Percentiles rank a stretch among this genome's conserved stretches.
Evolutionary conservation across 164 flowering plant species (phyloP).

Genomic region (Echeveria elegans): DNA sequence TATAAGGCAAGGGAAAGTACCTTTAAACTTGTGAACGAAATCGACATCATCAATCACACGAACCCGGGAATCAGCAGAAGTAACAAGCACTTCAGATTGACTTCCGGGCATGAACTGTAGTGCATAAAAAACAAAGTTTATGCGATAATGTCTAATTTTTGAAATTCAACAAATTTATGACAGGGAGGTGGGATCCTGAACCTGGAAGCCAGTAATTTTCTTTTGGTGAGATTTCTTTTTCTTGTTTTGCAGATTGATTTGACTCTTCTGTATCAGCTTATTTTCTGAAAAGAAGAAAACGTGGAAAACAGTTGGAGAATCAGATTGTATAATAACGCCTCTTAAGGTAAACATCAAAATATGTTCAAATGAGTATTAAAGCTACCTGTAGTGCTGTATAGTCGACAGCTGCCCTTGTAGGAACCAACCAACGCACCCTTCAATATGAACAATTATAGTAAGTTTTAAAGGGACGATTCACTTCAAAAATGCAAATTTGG

Average conservation of each 20-base stretch:
- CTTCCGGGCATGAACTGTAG: constrained; percentile 89
- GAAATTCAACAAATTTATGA: neutral
- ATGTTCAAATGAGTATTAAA: neutral
- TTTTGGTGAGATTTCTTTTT: constrained; percentile 83
- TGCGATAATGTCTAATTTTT: neutral
- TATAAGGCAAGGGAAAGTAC: constrained; percentile 14
- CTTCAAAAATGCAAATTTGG: neutral
- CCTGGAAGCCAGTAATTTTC: constrained; percentile 99
- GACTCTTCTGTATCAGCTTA: constrained; percentile 62
- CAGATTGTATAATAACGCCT: neutral
- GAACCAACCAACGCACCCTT: constrained; percentile 98
- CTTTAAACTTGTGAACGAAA: constrained; percentile 89
- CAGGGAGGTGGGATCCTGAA: constrained; percentile 14
- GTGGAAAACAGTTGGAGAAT: constrained; percentile 1
- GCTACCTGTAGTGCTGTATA: constrained; percentile 76
- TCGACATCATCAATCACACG: constrained; percentile 81
- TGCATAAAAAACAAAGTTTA: no score
- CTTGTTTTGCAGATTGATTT: constrained; percentile 73
- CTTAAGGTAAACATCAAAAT: neutral
- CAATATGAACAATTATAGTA: constrained; percentile 15
- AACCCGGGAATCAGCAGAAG: constrained; percentile 92
- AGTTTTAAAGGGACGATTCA: neutral
- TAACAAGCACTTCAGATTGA: constrained; percentile 81
- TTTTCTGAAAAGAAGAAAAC: constrained; percentile 37
- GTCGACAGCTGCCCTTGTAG: constrained; percentile 81